A percentile compares a stretch with the other conserved stretches of the same genome.
phyloP scores from a whole-genome alignment of 495 filamentous ascomycete species.

The Xylaria curta region DNA sequence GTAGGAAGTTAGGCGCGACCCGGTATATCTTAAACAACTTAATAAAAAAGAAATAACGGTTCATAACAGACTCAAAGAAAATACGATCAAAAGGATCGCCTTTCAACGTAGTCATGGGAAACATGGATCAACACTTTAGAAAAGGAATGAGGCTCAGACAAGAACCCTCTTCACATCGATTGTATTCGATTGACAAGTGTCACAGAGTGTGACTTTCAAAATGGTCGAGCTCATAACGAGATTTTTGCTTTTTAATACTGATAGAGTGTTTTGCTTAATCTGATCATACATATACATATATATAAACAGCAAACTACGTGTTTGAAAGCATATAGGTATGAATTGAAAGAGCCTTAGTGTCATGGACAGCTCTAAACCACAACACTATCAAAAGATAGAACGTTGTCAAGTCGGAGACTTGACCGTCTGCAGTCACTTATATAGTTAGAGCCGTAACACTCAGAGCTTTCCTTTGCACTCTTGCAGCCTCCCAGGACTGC shows the following conservation, averaged over 20 bases:
- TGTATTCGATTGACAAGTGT: background rate
- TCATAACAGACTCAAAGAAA: constrained; percentile 51
- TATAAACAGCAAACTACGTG: background rate
- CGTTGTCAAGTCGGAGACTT: too few relatives aligned
- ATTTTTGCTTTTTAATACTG: background rate
- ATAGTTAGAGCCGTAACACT: too few relatives aligned
- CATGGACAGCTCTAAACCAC: too few relatives aligned
- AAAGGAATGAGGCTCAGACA: background rate
- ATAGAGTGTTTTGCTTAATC: background rate
- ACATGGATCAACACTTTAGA: background rate
- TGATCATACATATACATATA: background rate
- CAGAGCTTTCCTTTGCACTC: too few relatives aligned
- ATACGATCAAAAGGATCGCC: constrained; percentile 53
- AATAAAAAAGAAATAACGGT: constrained; percentile 52
- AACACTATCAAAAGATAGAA: too few relatives aligned
- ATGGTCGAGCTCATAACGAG: background rate
- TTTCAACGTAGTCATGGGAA: constrained; percentile 47
- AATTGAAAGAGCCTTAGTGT: too few relatives aligned
- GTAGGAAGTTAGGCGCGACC: constrained; percentile 67
- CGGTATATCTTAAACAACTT: constrained; percentile 67
- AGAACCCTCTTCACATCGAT: background rate
- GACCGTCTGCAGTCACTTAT: too few relatives aligned
- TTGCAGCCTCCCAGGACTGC: too few relatives aligned
- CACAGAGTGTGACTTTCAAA: background rate
- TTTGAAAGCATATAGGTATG: background rate